phyloP scores from a whole-genome alignment of 1,139 yeast species.

The Blastobotrys ciferrii region DNA sequence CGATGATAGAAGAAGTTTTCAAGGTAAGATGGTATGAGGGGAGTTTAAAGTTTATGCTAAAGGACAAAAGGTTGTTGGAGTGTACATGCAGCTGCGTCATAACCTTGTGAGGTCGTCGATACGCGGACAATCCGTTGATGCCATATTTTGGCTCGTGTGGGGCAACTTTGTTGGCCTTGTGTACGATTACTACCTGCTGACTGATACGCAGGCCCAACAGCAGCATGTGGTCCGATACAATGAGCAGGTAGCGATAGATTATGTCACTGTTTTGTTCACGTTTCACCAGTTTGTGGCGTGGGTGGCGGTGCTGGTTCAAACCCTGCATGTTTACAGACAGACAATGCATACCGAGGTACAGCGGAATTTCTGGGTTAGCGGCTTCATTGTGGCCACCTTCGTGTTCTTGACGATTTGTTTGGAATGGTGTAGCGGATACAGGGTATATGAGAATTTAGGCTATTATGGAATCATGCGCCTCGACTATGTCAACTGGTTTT shows the following conservation, averaged over 20 bases:
- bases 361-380: conserved; percentile 7
- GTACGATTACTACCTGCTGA: conserved; percentile 14
- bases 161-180: conserved; percentile 14
- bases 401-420: neutral
- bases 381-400: neutral
- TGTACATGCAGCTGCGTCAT: conserved; percentile 16
- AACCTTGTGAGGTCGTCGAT: conserved; percentile 17
- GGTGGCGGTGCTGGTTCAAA: conserved; percentile 8
- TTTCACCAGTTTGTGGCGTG: conserved; percentile 8
- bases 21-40: no score
- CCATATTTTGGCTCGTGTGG: conserved; percentile 17
- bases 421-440: conserved; percentile 2
- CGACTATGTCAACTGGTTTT: conserved; percentile 24
- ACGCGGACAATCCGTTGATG: conserved; percentile 20
- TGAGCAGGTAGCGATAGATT: neutral
- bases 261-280: neutral
- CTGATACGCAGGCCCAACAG: neutral
- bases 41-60: no score
- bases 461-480: conserved; percentile 20
- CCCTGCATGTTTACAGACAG: conserved; percentile 6
- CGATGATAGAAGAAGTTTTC: neutral
- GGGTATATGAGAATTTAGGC: conserved; percentile 15
- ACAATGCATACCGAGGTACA: conserved; percentile 18
- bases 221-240: conserved; percentile 2
- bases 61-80: conserved; percentile 9